Percentiles rank a stretch among this genome's conserved stretches.
Evolutionary conservation across 495 filamentous ascomycete species (phyloP).

Genomic region (Chaetomidium leptoderma): DNA sequence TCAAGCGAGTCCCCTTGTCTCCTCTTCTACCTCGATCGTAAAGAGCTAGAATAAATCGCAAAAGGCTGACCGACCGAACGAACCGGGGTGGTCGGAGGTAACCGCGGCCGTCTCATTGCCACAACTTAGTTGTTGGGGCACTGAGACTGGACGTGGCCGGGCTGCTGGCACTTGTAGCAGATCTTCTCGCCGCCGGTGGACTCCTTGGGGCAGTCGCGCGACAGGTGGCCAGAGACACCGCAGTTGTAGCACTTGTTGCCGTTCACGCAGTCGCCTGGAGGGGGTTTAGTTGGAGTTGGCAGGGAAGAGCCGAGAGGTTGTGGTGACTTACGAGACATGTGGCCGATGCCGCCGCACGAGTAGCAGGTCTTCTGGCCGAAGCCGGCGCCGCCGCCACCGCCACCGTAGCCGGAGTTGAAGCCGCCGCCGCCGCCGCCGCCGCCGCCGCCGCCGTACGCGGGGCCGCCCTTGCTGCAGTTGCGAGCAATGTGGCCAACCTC

Average conservation of each 20-base stretch:
- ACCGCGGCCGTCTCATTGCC: slow-evolving; percentile 15
- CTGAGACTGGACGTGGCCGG: slow-evolving; percentile 88
- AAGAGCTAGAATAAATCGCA: slow-evolving; percentile 21
- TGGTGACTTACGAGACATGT: slow-evolving; percentile 70
- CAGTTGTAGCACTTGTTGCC: slow-evolving; percentile 99
- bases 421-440: slow-evolving; percentile 43
- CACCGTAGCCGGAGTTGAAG: slow-evolving; percentile 40
- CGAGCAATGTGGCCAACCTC: slow-evolving; percentile 96
- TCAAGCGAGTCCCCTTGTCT: slow-evolving; percentile 18
- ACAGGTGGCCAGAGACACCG: slow-evolving; percentile 89
- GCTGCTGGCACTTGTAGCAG: slow-evolving; percentile 99
- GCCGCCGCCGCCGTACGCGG: slow-evolving; percentile 40
- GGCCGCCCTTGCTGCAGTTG: slow-evolving; percentile 71
- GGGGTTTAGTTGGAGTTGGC: slow-evolving; percentile 12
- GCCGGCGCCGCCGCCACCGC: slow-evolving; percentile 45
- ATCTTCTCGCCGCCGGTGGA: slow-evolving; percentile 76
- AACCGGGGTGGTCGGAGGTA: slow-evolving; percentile 20
- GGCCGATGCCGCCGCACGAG: slow-evolving; percentile 92
- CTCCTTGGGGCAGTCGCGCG: slow-evolving; percentile 91
- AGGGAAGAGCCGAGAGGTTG: background rate
- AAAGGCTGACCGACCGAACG: slow-evolving; percentile 24
- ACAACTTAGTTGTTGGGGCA: slow-evolving; percentile 62
- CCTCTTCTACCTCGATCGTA: slow-evolving; percentile 24
- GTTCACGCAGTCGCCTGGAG: slow-evolving; percentile 80
- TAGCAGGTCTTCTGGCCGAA: slow-evolving; percentile 62